phyloP scores from a whole-genome alignment of 2,329 filamentous ascomycete genomes.

The Lasiodiplodia gonubiensis region DNA sequence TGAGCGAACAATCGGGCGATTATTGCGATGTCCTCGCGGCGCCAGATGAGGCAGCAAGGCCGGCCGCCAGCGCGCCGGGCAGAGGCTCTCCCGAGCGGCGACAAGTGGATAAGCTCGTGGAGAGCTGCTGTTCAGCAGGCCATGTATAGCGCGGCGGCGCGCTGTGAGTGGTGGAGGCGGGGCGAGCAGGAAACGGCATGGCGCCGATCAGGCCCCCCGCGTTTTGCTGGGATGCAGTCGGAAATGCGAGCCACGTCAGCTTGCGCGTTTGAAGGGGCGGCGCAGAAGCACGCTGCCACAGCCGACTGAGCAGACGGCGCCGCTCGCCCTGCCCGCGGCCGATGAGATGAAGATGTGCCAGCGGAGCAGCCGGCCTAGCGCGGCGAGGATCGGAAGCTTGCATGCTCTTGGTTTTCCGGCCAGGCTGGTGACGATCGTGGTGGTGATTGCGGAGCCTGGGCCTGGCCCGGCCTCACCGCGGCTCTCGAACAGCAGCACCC shows the following conservation, averaged over 20 bases:
- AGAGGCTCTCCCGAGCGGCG: slow-evolving; percentile 14
- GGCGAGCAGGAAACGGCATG: slow-evolving; percentile 14
- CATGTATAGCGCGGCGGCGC: slow-evolving; percentile 1
- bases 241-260: slow-evolving; percentile 26
- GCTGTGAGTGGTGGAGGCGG: slow-evolving; percentile 13
- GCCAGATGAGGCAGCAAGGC: slow-evolving; percentile 25
- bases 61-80: slow-evolving; percentile 2
- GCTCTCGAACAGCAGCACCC: neutral
- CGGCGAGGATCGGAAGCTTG: slow-evolving; percentile 24
- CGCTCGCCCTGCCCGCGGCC: slow-evolving; percentile 19
- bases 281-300: slow-evolving; percentile 14
- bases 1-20: slow-evolving; percentile 9
- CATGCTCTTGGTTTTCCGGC: slow-evolving; percentile 13
- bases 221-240: slow-evolving; percentile 16
- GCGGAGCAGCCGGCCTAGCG: neutral
- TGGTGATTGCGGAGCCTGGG: slow-evolving; percentile 18
- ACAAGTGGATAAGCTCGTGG: slow-evolving; percentile 25
- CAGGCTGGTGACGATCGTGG: slow-evolving; percentile 20
- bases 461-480: neutral
- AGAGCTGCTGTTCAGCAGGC: neutral
- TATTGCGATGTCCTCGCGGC: neutral
- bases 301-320: slow-evolving; percentile 13
- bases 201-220: slow-evolving; percentile 26
- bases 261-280: slow-evolving; percentile 25
- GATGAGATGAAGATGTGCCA: slow-evolving; percentile 16